phyloP scores from a whole-genome alignment of 345 rosid species.

The Acer saccharum region DNA sequence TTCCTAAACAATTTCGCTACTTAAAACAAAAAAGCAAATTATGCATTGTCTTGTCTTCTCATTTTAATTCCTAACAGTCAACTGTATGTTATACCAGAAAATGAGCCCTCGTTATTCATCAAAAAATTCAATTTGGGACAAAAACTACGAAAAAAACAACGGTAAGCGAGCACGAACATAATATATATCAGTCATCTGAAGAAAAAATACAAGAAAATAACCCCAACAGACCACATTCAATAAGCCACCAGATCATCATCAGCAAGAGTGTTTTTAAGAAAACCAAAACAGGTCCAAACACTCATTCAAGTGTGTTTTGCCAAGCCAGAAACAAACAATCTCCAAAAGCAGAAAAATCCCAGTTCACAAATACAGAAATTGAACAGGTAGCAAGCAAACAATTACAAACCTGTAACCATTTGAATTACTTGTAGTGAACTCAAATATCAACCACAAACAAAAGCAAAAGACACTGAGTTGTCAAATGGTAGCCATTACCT shows the following conservation, averaged over 20 bases:
- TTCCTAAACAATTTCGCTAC: neutral
- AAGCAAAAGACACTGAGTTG: slow-evolving; percentile 7
- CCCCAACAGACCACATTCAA: neutral
- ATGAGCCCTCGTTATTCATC: neutral
- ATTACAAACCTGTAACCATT: neutral
- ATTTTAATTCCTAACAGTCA: neutral
- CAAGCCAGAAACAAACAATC: neutral
- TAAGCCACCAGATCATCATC: neutral
- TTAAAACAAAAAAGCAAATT: neutral
- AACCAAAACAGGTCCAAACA: neutral
- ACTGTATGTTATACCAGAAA: neutral
- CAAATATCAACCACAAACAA: slow-evolving; percentile 5
- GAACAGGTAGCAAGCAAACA: neutral
- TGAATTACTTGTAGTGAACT: slow-evolving; percentile 7
- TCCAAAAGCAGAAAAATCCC: slow-evolving; percentile 1
- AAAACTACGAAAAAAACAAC: too few relatives aligned
- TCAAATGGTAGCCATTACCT: slow-evolving; percentile 11
- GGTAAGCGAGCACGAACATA: neutral
- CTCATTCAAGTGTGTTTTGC: neutral
- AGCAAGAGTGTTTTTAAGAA: neutral
- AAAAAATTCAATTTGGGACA: too few relatives aligned
- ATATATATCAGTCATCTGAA: neutral
- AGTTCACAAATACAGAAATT: neutral
- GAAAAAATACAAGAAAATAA: neutral
- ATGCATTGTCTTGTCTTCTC: neutral